Evolutionary conservation across 225 moss, liverwort and hornwort genomes (phyloP), one percentile per base, ranked within the genome.

Genomic region (Takakia lepidozioides): DNA sequence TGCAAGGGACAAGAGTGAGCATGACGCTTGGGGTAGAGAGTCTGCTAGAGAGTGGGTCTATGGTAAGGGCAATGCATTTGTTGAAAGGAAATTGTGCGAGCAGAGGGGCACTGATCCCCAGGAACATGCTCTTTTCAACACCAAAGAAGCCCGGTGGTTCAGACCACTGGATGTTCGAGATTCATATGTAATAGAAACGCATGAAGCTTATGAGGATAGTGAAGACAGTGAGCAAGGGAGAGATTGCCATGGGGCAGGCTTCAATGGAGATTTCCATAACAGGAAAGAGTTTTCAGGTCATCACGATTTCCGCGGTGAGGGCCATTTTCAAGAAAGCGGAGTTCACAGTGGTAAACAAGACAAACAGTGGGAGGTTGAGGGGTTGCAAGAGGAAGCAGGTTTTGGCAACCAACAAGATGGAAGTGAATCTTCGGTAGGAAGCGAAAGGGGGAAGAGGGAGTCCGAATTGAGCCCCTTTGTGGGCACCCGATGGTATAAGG

Each of bases 401-500:
- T 62, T 70, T 32, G 65, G 53, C 53, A 80, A 70, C 61, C 70
- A 74, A 60, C 60, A 63, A 46, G 70, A 74, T 60, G 74, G 70
- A 47, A 74, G 43, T 17, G 74, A 80, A 24, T 74, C 70, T 3
- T 63, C 60, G n/a, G 73, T 54, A 32, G 77, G 80, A 21, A 61
- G 64, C 65, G 85, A 65, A 34, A 70, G 61, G 69, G 71, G 71
- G 44, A 77, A 80, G 35, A 61, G 62, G 51, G 85, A 69, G 22
- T 75, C 78, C 26, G 75, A 74, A 27, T 63, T 91, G 27, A 99
- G 91, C 28, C 82, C 82, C 5, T 85, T 83, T 78, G 98, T 91
- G 11, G 98, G 98, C 29, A 99, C 98, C 8, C 73, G 87, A 48
- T 99, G 98, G 98, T 99, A 85, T 74, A 99, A 87, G 65, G 91